Evolutionary conservation across 2,329 filamentous ascomycete species (phyloP), one percentile per base, ranked within the genome.

Genomic region (Fusarium caatingaense): DNA sequence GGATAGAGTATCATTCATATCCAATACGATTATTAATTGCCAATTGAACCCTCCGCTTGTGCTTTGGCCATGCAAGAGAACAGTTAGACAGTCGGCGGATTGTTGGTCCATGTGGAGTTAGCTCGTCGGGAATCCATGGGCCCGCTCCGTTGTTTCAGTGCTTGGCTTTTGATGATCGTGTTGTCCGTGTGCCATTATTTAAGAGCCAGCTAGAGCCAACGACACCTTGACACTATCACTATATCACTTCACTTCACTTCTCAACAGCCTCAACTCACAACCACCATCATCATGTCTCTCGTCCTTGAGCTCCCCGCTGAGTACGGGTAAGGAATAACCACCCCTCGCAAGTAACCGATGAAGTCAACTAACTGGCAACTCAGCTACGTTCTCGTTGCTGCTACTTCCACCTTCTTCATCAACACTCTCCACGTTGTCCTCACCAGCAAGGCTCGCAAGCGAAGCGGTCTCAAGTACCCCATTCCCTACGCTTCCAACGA

Each of bases 371-470:
- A 56, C 49, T 46, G 48, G 11, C 12, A 20, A 30, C n/a, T 34
- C 68, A 91, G 89, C 81, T 89, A 88, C 76, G 88, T 91, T 74
- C 83, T 92, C 56, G 82, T 84, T 55, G 86, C 83, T 47, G 88
- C 88, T 59, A 81, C 85, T 21, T 83, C 85, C 18, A 86, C 86
- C 72, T 84, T 88, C 79, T 82, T 91, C 76, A 76, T 91, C 78
- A 89, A 88, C 81, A 76, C 78, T 18, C 79, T 85, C 65, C 89
- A 91, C 78, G 66, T 73, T 47, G 0, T 82, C 40, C 80, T 86
- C 56, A 87, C 86, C 13, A 78, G 77, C 63, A 74, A 72, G 15
- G 81, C 81, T 68, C 88, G 89, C 78, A 87, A 83, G 74, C 79
- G 79, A 23, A 84, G 85, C 72, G 83, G 84, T 16, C 76, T 91